Conservation (phyloP, 192 early-diverging fungal genomes). For the Backusella macrospora region DNA sequence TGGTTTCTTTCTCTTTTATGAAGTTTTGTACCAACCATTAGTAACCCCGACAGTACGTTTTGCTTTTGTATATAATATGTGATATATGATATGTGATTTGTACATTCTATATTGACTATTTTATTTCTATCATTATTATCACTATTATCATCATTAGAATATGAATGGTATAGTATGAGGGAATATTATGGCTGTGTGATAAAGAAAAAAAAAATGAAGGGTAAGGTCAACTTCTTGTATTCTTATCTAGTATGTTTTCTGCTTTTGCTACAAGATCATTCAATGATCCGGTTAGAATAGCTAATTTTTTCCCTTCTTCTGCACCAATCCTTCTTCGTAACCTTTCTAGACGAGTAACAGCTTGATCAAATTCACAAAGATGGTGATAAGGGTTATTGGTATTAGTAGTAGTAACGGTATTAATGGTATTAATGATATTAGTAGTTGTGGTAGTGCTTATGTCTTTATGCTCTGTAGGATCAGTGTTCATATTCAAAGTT, state of each 20-base stretch:
- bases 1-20: too few species aligned
- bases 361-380: slow-evolving; percentile 15
- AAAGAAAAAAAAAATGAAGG: neutral
- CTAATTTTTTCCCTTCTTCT: neutral
- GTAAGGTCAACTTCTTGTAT: neutral
- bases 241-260: slow-evolving; percentile 16
- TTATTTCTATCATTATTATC: neutral
- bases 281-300: slow-evolving; percentile 10
- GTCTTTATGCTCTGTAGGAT: neutral
- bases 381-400: neutral
- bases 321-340: slow-evolving; percentile 1
- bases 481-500: neutral
- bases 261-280: slow-evolving; percentile 15
- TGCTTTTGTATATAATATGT: too few species aligned
- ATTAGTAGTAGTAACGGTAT: neutral
- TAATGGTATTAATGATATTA: neutral
- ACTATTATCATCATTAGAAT: neutral
- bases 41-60: too few species aligned
- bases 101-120: neutral
- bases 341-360: slow-evolving; percentile 12
- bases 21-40: too few species aligned
- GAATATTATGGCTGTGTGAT: neutral
- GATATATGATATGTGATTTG: too few species aligned
- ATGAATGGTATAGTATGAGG: neutral
- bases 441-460: neutral